A percentile compares a stretch with the other conserved stretches of the same genome.
These are phyloP conservation scores for Talaromyces sp. DNA, from an alignment of 2,329 filamentous ascomycete genomes.

Conservation along the genomic window DNA sequence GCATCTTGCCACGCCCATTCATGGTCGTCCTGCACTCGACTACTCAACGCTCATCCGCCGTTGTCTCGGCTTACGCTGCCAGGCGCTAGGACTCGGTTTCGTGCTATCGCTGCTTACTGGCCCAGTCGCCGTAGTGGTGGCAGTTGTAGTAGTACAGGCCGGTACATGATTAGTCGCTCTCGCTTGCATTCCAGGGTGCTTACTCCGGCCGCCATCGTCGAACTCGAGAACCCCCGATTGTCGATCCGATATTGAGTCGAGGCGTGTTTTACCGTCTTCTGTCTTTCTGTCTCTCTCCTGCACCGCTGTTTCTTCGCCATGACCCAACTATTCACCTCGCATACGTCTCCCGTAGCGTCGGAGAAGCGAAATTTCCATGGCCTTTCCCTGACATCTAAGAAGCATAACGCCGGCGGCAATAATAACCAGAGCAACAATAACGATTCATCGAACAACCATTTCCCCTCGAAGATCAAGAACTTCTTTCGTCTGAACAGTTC, in stretches of 20 bases:
- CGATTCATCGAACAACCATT: conserved; percentile 37
- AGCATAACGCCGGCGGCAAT: conserved; percentile 24
- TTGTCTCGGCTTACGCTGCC: background rate
- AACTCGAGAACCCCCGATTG: background rate
- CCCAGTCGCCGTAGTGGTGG: background rate
- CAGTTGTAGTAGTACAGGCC: background rate
- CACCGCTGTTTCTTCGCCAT: conserved; percentile 20
- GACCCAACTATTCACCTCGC: conserved; percentile 39
- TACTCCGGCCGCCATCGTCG: background rate
- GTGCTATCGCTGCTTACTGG: background rate
- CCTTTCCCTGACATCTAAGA: conserved; percentile 40
- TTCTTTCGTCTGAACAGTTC: conserved; percentile 63
- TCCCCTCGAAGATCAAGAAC: conserved; percentile 62
- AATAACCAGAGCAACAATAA: conserved; percentile 17
- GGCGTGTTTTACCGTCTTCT: background rate
- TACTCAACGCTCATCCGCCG: background rate
- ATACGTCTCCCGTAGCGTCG: conserved; percentile 31
- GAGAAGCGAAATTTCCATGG: conserved; percentile 43
- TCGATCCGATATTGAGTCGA: background rate
- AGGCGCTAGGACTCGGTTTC: background rate
- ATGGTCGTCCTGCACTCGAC: background rate
- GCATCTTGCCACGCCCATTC: background rate
- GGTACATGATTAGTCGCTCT: background rate
- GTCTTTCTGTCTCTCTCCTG: background rate
- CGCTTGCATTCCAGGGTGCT: background rate